phyloP scores from a whole-genome alignment of 2,329 filamentous ascomycete genomes.

The Sarocladiaceae sp. region DNA sequence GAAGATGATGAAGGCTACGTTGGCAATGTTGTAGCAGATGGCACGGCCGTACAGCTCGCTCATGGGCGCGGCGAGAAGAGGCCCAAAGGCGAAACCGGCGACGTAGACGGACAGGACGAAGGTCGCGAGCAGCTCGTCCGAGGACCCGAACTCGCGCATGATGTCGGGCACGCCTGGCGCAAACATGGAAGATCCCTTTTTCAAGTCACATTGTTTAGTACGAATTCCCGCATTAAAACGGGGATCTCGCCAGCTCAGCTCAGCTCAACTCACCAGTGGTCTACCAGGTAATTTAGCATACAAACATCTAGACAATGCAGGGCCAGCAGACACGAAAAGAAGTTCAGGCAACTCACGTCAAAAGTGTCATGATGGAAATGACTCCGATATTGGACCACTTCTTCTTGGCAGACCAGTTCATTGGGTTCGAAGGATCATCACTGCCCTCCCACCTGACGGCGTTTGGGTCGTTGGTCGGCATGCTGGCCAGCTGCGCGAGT shows the following conservation, averaged over 20 bases:
- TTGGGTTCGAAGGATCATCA: constrained; percentile 57
- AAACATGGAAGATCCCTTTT: constrained; percentile 21
- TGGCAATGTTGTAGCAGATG: constrained; percentile 23
- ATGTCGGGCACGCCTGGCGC: constrained; percentile 36
- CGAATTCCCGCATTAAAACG: no score
- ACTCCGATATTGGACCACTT: constrained; percentile 25
- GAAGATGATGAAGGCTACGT: constrained; percentile 54
- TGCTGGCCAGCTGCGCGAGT: background rate
- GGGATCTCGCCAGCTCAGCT: no score
- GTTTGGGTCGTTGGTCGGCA: background rate
- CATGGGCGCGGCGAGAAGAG: constrained; percentile 56
- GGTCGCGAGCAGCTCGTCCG: constrained; percentile 29
- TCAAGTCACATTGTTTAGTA: background rate
- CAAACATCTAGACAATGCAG: no score
- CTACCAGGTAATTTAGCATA: no score
- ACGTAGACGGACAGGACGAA: constrained; percentile 41
- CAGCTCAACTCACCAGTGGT: no score
- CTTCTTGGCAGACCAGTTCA: constrained; percentile 57
- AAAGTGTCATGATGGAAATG: constrained; percentile 25
- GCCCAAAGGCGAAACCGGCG: constrained; percentile 50
- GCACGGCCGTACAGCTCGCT: constrained; percentile 56
- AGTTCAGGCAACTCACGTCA: constrained; percentile 8
- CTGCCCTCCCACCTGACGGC: constrained; percentile 52
- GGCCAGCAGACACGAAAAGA: background rate
- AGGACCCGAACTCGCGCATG: constrained; percentile 36